Evolutionary conservation across 1,284 basidiomycete species (phyloP), one percentile per base, ranked within the genome.

Genomic region (Kwoniella shivajii): DNA sequence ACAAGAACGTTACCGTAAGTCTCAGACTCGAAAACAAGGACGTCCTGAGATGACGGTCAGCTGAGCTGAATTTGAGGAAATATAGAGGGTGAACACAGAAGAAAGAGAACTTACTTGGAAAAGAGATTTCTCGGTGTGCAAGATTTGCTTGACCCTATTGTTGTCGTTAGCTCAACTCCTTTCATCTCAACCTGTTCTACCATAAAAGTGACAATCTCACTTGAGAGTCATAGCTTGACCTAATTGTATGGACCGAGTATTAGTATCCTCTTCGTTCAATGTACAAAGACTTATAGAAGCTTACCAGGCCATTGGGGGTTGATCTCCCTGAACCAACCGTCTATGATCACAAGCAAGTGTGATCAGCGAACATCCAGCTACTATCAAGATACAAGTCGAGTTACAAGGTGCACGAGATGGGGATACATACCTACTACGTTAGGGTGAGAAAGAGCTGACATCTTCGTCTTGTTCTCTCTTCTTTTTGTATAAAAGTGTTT

Each of bases 281-380:
- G 64, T 57, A 53, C 38, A 41, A 26, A 34, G 27, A 30, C 27
- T n/a, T 7, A 42, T 59, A 56, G 67, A 67, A 26, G 79, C 79
- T 77, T 70, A 78, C 83, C 94, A 37, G 92, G 93, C 95, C 95
- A 99, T 82, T 98, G 94, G 36, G 89, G 86, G 57, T 91, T 94
- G 75, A 93, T 89, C 82, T 99, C 95, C 68, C 89, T 86, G 83
- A 97, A 98, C 94, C 95, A 98, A 78, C 94, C 93, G 82, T 96
- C 93, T 90, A 67, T 56, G 68, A 53, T 30, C 3, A 16, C 14
- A 10, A 29, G 36, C 22, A 31, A 29, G 29, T 43, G 45, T 16
- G 18, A 43, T 51, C 39, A 42, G 38, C 48, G 33, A 4, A n/a
- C n/a, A n/a, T n/a, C n/a, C n/a, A n/a, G n/a, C n/a, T n/a, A n/a